Evolutionary conservation across 2,329 filamentous ascomycete genomes (phyloP).

Genomic region (Mycosphaerella sp.): DNA sequence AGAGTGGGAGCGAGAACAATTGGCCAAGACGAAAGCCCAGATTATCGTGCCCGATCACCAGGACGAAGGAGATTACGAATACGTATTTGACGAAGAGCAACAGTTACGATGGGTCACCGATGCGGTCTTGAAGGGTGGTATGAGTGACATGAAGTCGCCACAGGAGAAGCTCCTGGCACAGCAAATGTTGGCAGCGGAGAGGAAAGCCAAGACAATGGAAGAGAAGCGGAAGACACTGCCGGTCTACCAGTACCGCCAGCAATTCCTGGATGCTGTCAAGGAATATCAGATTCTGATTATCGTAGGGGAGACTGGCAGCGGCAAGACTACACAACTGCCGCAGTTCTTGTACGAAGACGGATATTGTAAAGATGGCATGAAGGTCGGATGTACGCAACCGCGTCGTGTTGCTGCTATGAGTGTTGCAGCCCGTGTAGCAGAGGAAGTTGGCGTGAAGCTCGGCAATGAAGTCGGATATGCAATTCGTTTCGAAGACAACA

Average conservation of each 20-base stretch:
- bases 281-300: slow-evolving; percentile 85
- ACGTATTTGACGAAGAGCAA: slow-evolving; percentile 84
- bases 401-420: slow-evolving; percentile 95
- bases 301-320: slow-evolving; percentile 88
- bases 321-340: slow-evolving; percentile 91
- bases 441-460: slow-evolving; percentile 84
- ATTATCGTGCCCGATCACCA: slow-evolving; percentile 67
- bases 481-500: slow-evolving; percentile 90
- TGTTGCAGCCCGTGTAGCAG: slow-evolving; percentile 89
- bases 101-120: slow-evolving; percentile 81
- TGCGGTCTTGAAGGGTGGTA: slow-evolving; percentile 63
- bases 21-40: slow-evolving; percentile 78
- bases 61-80: slow-evolving; percentile 80
- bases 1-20: slow-evolving; percentile 90
- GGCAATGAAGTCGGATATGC: slow-evolving; percentile 91
- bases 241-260: slow-evolving; percentile 79
- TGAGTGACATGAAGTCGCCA: slow-evolving; percentile 59
- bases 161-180: slow-evolving; percentile 74
- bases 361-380: slow-evolving; percentile 75
- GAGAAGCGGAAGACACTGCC: slow-evolving; percentile 86
- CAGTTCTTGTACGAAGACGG: slow-evolving; percentile 91
- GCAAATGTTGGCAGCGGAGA: slow-evolving; percentile 81
- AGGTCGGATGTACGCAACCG: slow-evolving; percentile 89
- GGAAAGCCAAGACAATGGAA: slow-evolving; percentile 79
- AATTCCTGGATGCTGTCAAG: slow-evolving; percentile 79